These are phyloP conservation scores for Crithidia bombi DNA, from an alignment of 208 protist genomes.

Conservation along the genomic window DNA sequence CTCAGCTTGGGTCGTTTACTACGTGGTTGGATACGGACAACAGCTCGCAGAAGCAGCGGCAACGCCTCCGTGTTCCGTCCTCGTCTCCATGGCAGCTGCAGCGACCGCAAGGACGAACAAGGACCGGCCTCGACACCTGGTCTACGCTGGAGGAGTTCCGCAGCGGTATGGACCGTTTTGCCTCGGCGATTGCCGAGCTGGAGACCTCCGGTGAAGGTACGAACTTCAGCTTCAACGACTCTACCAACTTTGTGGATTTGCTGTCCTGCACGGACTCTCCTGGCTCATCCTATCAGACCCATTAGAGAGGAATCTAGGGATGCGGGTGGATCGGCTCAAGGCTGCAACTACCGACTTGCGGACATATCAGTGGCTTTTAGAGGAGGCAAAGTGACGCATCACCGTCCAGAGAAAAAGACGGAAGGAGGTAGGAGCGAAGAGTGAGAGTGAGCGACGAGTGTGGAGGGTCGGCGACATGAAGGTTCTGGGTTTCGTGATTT, in stretches of 20 bases:
- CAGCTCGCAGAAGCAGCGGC: neutral
- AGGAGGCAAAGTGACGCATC: too few relatives aligned
- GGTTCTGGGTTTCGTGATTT: too few relatives aligned
- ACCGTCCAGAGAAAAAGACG: too few relatives aligned
- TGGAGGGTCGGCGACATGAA: too few relatives aligned
- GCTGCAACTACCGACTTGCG: too few relatives aligned
- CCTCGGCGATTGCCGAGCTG: neutral
- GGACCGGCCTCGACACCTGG: constrained; percentile 1
- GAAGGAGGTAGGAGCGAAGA: too few relatives aligned
- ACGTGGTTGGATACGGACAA: constrained; percentile 12
- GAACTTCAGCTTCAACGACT: constrained; percentile 22
- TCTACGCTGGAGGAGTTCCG: constrained; percentile 33
- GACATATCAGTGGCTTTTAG: neutral
- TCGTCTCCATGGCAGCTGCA: constrained; percentile 7
- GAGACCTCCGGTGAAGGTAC: neutral
- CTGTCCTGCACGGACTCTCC: constrained; percentile 32
- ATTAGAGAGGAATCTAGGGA: neutral
- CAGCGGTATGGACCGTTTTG: constrained; percentile 7
- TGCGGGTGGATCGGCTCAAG: neutral
- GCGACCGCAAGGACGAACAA: neutral
- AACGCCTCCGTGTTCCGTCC: neutral
- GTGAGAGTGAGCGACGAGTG: too few relatives aligned
- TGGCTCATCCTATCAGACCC: neutral
- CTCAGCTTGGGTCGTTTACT: neutral
- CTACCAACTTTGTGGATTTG: constrained; percentile 23